Percentiles rank a stretch among this genome's conserved stretches.
Conservation (phyloP, 179 eudicot genomes). For the Spinacia oleracea region DNA sequence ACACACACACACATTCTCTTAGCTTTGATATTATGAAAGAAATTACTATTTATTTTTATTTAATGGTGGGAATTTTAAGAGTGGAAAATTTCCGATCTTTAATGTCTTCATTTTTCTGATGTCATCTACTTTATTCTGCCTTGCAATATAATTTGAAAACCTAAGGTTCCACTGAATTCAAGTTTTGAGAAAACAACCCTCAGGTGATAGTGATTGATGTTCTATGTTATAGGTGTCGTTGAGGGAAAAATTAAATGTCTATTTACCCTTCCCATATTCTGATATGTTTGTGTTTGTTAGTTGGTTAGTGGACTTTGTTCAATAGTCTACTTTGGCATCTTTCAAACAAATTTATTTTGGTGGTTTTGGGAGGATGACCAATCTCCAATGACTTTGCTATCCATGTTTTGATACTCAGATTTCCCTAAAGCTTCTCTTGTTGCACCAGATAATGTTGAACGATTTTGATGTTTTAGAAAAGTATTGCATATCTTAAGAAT, state of each 20-base stretch:
- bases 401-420: neutral
- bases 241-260: too few relatives aligned
- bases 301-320: too few relatives aligned
- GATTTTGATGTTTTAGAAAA: neutral
- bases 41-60: too few relatives aligned
- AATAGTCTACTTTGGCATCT: neutral
- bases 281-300: too few relatives aligned
- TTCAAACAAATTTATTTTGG: neutral
- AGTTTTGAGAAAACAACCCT: neutral
- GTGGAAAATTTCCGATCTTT: neutral
- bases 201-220: neutral
- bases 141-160: neutral
- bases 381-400: neutral
- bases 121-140: neutral
- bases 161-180: neutral
- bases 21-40: too few relatives aligned
- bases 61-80: too few relatives aligned
- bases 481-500: neutral
- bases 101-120: neutral
- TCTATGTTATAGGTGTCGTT: too few relatives aligned
- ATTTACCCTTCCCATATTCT: neutral
- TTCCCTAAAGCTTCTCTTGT: too few relatives aligned
- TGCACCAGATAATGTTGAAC: too few relatives aligned
- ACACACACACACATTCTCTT: too few relatives aligned
- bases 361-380: neutral